A percentile compares a stretch with the other conserved stretches of the same genome.
These are phyloP conservation scores for Phytophthora constricta DNA, from an alignment of 352 stramenopile genomes.

Conservation along the genomic window DNA sequence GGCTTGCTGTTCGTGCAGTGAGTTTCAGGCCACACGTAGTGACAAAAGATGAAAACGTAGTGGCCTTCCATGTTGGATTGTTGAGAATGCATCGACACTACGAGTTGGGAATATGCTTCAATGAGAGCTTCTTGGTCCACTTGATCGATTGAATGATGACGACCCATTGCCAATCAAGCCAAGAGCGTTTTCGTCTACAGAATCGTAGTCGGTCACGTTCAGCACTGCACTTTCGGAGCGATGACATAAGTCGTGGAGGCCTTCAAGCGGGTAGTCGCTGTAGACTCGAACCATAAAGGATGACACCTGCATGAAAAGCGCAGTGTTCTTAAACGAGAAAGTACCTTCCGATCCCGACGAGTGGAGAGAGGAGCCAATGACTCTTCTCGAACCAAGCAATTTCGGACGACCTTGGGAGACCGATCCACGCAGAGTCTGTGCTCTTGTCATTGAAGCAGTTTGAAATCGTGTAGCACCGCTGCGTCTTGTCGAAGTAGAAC, in stretches of 20 bases:
- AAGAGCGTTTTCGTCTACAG: too few relatives aligned
- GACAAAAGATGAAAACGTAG: too few relatives aligned
- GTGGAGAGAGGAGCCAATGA: too few relatives aligned
- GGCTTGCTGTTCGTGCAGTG: too few relatives aligned
- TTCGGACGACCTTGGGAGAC: background rate
- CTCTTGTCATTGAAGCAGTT: background rate
- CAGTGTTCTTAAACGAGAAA: background rate
- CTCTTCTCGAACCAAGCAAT: background rate
- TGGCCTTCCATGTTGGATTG: too few relatives aligned
- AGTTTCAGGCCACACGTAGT: too few relatives aligned
- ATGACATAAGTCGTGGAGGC: background rate
- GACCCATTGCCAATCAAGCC: too few relatives aligned
- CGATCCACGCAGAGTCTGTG: background rate
- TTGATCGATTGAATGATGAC: too few relatives aligned
- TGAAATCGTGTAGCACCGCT: background rate
- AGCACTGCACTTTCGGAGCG: conserved; percentile 2
- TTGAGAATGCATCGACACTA: too few relatives aligned
- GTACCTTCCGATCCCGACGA: background rate
- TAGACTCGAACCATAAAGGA: background rate
- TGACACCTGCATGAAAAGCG: background rate
- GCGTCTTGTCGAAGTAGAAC: background rate
- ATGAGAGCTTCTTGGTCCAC: too few relatives aligned
- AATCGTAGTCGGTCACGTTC: background rate
- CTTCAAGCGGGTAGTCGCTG: background rate
- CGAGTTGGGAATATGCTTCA: too few relatives aligned